Base-by-base conservation (phyloP, 805 yeast genomes). In the Yamadazyma kitorensis region DNA sequence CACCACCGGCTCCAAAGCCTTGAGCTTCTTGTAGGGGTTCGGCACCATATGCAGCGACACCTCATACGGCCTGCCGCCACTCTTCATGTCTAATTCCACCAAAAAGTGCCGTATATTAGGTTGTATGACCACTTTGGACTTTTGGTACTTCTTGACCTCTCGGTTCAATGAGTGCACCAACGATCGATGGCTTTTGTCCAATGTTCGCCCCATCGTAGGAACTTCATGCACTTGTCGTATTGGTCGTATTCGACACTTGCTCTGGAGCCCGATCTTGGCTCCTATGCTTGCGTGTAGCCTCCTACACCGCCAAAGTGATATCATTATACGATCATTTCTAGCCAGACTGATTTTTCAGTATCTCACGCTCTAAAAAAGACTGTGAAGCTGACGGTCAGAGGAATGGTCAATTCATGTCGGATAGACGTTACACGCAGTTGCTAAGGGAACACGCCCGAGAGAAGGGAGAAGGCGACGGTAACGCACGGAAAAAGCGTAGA, bases 121-220 rank as follows among this genome's bases (percentile, higher is more conserved):
- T 17, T 23, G 25, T 2, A 42, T 21, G 13, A 25, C 28, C 2
- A 36, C 19, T 2, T 14, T 13, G 8, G 19, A 5, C 29, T 33
- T 43, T 2, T 36, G 33, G 26, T 51, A 48, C n/a, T 29, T 17
- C 3, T 9, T 19, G 7, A 35, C 36, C 12, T 46, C 38, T 29
- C 47, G 39, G 8, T 37, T 42, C 16, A 47, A 24, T 13, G 37
- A 20, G 33, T 47, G 41, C n/a, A 37, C 45, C 9, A 33, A 27
- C 10, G 40, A 25, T 16, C 55, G 41, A 35, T 51, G 57, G 18
- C 26, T 39, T 37, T 44, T 46, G 28, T 52, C 57, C 29, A 39
- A 13, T 3, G 44, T 35, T 31, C 50, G 35, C 7, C 23, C 22
- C 22, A 30, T 19, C 17, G 31, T 25, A 17, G 29, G 8, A 5